A percentile compares a stretch with the other conserved stretches of the same genome.
phyloP scores from a whole-genome alignment of 208 protist genomes.

The Histomonas meleagridis region DNA sequence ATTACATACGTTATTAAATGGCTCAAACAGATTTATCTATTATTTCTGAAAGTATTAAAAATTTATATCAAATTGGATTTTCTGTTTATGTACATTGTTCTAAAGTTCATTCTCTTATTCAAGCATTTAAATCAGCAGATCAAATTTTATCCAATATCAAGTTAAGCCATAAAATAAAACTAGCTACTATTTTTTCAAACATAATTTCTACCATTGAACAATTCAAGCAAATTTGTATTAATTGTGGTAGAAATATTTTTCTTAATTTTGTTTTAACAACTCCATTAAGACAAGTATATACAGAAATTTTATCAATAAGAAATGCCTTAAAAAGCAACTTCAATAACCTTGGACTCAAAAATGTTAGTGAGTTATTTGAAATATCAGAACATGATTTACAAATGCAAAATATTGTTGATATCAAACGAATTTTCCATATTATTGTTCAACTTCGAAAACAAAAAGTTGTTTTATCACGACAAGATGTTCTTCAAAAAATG shows the following conservation, averaged over 20 bases:
- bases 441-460: neutral
- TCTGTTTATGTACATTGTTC: constrained; percentile 10
- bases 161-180: too few species aligned
- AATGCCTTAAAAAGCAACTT: neutral
- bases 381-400: neutral
- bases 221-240: neutral
- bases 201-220: neutral
- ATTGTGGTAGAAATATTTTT: neutral
- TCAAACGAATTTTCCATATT: neutral
- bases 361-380: neutral
- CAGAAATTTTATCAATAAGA: neutral
- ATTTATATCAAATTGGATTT: too few species aligned
- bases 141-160: too few species aligned
- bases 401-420: neutral
- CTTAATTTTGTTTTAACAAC: neutral
- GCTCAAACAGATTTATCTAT: too few species aligned
- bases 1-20: too few species aligned
- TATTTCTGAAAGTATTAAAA: too few species aligned
- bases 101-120: neutral
- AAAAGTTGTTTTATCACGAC: neutral
- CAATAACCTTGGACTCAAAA: neutral
- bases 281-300: neutral
- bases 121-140: constrained; percentile 18
- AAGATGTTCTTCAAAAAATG: neutral
- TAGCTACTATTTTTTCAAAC: too few species aligned